A percentile compares a stretch with the other conserved stretches of the same genome.
phyloP scores from a whole-genome alignment of 495 filamentous ascomycete species.

The Aspergillus homomorphus region DNA sequence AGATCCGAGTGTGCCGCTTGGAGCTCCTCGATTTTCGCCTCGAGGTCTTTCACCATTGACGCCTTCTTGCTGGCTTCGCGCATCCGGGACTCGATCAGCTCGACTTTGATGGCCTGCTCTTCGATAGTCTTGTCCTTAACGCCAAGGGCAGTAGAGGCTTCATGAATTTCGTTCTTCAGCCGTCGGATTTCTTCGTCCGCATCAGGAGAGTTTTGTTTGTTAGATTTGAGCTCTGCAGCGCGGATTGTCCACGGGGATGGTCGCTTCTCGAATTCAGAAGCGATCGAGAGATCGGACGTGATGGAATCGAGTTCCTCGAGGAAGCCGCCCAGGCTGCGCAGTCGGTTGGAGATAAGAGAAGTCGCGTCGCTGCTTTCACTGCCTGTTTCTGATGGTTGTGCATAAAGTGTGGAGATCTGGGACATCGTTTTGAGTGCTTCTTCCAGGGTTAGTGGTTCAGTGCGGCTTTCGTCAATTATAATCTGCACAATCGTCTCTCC shows the following conservation, averaged over 20 bases:
- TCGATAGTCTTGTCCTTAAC: constrained; percentile 94
- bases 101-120: constrained; percentile 69
- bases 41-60: constrained; percentile 47
- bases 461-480: constrained; percentile 71
- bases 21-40: constrained; percentile 61
- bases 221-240: constrained; percentile 69
- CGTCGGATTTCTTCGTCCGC: constrained; percentile 74
- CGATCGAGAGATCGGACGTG: constrained; percentile 71
- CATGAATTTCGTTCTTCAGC: constrained; percentile 71
- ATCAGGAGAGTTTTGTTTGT: constrained; percentile 73
- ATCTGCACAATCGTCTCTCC: constrained; percentile 63
- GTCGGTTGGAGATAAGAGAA: constrained; percentile 61
- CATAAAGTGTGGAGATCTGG: constrained; percentile 44
- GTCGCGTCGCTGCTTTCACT: constrained; percentile 59
- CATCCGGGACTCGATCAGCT: constrained; percentile 53
- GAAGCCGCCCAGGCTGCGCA: constrained; percentile 61
- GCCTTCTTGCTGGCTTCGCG: constrained; percentile 53
- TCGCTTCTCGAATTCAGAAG: constrained; percentile 77
- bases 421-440: constrained; percentile 64
- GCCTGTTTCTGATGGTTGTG: constrained; percentile 27
- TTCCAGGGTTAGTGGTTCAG: constrained; percentile 59
- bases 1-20: constrained; percentile 39
- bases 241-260: constrained; percentile 82
- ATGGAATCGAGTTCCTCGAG: constrained; percentile 71
- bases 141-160: constrained; percentile 56